These are phyloP conservation scores for Triticum urartu DNA, from an alignment of 176 grass and related monocot species.

Conservation along the genomic window DNA sequence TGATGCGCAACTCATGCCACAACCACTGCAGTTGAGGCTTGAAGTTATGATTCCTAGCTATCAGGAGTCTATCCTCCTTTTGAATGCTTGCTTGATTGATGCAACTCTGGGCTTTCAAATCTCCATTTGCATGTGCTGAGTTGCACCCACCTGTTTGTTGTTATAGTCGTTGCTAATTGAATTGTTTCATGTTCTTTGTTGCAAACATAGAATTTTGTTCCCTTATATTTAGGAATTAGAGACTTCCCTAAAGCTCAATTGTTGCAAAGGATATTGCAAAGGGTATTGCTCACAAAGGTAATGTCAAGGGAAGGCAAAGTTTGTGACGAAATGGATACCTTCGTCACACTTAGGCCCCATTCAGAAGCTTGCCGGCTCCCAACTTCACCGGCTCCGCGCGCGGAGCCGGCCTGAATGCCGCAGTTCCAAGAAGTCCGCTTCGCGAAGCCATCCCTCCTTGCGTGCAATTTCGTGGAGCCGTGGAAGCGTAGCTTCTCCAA, in stretches of 20 bases:
- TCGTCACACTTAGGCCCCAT: no score
- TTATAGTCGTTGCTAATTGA: neutral
- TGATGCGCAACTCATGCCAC: neutral
- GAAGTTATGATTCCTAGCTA: neutral
- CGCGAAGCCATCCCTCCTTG: no score
- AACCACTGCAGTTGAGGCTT: constrained; percentile 16
- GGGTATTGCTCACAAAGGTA: no score
- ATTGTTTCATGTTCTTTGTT: neutral
- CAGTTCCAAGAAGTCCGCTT: no score
- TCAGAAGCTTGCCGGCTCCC: no score
- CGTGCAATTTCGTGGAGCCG: no score
- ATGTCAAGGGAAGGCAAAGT: no score
- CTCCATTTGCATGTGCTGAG: constrained; percentile 9
- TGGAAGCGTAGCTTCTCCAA: no score
- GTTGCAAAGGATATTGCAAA: no score
- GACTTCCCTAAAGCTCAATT: neutral
- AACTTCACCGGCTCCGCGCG: no score
- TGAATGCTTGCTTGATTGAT: constrained; percentile 5
- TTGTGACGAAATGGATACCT: no score
- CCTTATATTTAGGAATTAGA: neutral
- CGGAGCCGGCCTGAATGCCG: no score
- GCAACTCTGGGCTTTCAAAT: neutral
- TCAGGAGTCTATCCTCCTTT: neutral
- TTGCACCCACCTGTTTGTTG: constrained; percentile 8
- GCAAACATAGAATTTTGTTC: neutral